These are phyloP conservation scores for Vitis vinifera DNA, from an alignment of 164 flowering plant genomes.

Conservation along the genomic window ASM3070453v1 NC_081812.1:17845001-17845500, in stretches of 20 bases:
- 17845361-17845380: no score
- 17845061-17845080: neutral
- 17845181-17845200: neutral
- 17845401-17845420: no score
- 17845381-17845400: no score
- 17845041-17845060: neutral
- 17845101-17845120: conserved; percentile 2
- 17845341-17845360: neutral
- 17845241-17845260: conserved; percentile 12
- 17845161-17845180: neutral
- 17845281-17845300: neutral
- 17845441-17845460: no score
- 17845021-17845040: neutral
- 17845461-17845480: no score
- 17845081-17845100: neutral
- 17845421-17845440: no score
- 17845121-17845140: neutral
- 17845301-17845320: no score
- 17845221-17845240: conserved; percentile 7
- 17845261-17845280: neutral
- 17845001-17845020: conserved; percentile 6
- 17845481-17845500: no score
- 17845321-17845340: no score
- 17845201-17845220: neutral
- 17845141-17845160: neutral